Evolutionary conservation across 352 stramenopile genomes (phyloP).

Genomic region (Globisporangium spinosum): DNA sequence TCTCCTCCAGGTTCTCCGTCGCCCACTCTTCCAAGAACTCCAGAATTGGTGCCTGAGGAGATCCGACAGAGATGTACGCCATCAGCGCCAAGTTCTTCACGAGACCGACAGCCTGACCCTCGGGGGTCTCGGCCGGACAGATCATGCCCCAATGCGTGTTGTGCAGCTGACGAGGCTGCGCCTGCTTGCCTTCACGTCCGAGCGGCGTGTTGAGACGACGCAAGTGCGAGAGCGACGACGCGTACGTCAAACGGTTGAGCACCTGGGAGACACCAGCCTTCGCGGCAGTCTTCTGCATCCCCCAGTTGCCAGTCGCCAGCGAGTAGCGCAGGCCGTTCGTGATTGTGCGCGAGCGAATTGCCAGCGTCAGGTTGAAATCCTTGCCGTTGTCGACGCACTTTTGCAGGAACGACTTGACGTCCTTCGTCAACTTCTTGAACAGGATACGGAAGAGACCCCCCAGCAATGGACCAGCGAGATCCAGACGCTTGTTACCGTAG

Average conservation of each 20-base stretch:
- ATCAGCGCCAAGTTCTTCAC: constrained; percentile 99
- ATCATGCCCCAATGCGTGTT: constrained; percentile 99
- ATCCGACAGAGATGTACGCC: constrained; percentile 96
- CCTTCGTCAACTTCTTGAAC: constrained; percentile 99
- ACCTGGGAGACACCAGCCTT: constrained; percentile 99
- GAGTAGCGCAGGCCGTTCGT: constrained; percentile 98
- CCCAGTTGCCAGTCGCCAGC: constrained; percentile 99
- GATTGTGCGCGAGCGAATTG: constrained; percentile 97
- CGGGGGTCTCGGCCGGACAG: constrained; percentile 95
- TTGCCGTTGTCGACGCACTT: constrained; percentile 91
- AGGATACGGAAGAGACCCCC: constrained; percentile 97
- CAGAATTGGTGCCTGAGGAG: constrained; percentile 93
- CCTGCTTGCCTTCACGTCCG: constrained; percentile 98
- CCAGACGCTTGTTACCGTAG: constrained; percentile 99
- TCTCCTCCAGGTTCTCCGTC: constrained; percentile 97
- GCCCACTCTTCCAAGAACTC: constrained; percentile 98
- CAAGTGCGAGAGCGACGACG: constrained; percentile 97
- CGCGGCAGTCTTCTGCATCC: constrained; percentile 90
- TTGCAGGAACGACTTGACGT: constrained; percentile 93
- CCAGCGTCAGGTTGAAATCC: constrained; percentile 96
- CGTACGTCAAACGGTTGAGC: constrained; percentile 98
- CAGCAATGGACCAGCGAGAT: constrained; percentile 97
- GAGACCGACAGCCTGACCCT: constrained; percentile 93
- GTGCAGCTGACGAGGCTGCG: constrained; percentile 98
- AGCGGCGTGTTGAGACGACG: constrained; percentile 98